phyloP scores from a whole-genome alignment of 2,329 filamentous ascomycete species.

The Aureobasidium sp. region DNA sequence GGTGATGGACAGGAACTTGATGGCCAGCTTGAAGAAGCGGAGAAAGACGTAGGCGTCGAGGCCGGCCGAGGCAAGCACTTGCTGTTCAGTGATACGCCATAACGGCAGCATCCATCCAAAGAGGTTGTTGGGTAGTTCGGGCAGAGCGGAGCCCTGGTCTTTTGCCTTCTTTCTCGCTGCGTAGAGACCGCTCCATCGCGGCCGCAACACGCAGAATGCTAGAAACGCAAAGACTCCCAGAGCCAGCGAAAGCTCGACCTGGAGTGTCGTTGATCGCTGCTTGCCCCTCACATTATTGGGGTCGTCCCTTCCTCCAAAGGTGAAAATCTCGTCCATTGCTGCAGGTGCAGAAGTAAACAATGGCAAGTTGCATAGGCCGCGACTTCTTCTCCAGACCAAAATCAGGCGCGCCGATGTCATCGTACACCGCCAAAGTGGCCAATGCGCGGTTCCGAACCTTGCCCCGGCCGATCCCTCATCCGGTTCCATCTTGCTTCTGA shows the following conservation, averaged over 20 bases:
- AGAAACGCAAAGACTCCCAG: constrained; percentile 67
- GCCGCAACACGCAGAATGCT: constrained; percentile 75
- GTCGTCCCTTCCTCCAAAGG: constrained; percentile 20
- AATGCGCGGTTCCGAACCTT: not conserved
- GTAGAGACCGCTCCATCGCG: constrained; percentile 87
- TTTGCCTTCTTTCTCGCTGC: constrained; percentile 76
- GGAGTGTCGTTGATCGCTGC: constrained; percentile 38
- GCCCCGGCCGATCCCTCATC: too few relatives aligned
- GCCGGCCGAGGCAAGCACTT: constrained; percentile 82
- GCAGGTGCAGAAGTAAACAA: constrained; percentile 9
- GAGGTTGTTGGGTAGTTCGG: constrained; percentile 72
- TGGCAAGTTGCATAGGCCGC: not conserved
- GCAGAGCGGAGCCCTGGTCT: constrained; percentile 59
- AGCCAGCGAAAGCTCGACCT: constrained; percentile 64
- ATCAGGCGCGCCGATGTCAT: constrained; percentile 9
- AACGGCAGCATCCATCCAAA: constrained; percentile 90
- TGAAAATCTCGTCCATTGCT: constrained; percentile 20
- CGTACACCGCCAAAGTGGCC: not conserved
- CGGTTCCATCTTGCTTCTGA: not conserved
- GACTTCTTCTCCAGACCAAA: constrained; percentile 6
- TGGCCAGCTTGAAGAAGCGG: constrained; percentile 91
- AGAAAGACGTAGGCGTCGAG: constrained; percentile 95
- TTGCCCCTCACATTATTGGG: not conserved
- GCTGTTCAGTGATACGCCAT: constrained; percentile 78
- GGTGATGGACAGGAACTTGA: constrained; percentile 71